Percentiles rank a stretch among this genome's conserved stretches.
Evolutionary conservation across 768 basidiomycete species (phyloP).

Genomic region (Royoungia palumana): DNA sequence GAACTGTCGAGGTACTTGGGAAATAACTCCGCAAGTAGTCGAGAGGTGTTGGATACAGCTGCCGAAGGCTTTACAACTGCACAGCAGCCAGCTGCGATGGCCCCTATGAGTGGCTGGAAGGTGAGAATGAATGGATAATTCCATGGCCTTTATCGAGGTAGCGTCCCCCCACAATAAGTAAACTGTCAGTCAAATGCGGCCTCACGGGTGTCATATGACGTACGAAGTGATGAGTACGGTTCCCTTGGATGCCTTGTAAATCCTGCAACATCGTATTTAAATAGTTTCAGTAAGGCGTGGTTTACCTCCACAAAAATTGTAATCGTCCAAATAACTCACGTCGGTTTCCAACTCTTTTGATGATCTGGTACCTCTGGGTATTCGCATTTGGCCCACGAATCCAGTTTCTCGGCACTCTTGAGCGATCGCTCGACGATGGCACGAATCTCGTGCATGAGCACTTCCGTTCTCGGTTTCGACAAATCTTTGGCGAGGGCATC

Average conservation of each 20-base stretch:
- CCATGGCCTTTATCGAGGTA: slow-evolving; percentile 50
- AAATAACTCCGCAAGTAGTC: slow-evolving; percentile 51
- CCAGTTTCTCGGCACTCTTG: slow-evolving; percentile 46
- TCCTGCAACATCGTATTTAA: slow-evolving; percentile 11
- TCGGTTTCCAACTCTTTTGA: slow-evolving; percentile 52
- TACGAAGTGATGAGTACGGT: slow-evolving; percentile 59
- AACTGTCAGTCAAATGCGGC: neutral
- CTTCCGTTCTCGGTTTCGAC: slow-evolving; percentile 40
- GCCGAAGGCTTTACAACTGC: slow-evolving; percentile 69
- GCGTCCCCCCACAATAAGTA: neutral
- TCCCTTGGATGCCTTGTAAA: slow-evolving; percentile 59
- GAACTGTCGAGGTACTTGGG: slow-evolving; percentile 52
- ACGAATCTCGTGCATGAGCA: slow-evolving; percentile 44
- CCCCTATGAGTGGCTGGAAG: slow-evolving; percentile 61
- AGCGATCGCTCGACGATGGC: slow-evolving; percentile 41
- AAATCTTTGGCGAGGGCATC: slow-evolving; percentile 46
- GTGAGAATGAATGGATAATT: slow-evolving; percentile 59
- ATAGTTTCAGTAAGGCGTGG: neutral
- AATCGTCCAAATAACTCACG: slow-evolving; percentile 16
- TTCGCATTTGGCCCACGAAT: slow-evolving; percentile 54
- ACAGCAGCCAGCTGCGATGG: slow-evolving; percentile 73
- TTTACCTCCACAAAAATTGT: neutral
- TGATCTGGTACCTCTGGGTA: slow-evolving; percentile 35
- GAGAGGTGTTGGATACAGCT: slow-evolving; percentile 41
- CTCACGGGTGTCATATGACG: slow-evolving; percentile 17